Base-by-base conservation (phyloP, 257 asterid genomes). In the Solanum corneliomulleri region DNA sequence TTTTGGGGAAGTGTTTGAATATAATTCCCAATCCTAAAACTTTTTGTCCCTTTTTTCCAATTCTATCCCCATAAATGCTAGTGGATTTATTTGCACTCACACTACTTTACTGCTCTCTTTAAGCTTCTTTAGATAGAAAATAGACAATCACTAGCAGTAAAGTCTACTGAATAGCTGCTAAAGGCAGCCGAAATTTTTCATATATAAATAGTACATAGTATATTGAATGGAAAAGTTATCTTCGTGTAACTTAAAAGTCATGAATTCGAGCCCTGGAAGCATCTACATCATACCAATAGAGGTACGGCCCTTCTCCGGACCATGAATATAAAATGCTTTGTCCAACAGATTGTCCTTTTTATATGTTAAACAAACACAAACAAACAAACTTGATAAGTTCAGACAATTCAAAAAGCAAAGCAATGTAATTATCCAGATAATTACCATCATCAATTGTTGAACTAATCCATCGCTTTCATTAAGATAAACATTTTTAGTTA, bases 1-100 rank as follows among this genome's bases (percentile, higher is more conserved):
- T 27, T 89, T 88, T 66, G 90, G 87, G 62, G 25, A 87, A 72
- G 42, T 82, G 42, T 80, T 18, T 78, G 42, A 45, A 77, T 25
- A 11, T 82, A 68, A 68, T 84, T 77, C 88, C 74, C 86, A 90
- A 88, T 92, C 86, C 21, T 76, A 71, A 88, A 89, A 82, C 84
- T 27, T 77, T 87, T 90, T 93, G 93, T 89, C 92, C 88, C 85
- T 88, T 14, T 90, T 58, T 58, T 89, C 90, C 62, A 10, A 85
- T 85, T 85, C 72, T 52, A 87, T 87, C 90, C 83, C 74, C 84
- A 13, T 75, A 13, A 52, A 41, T 44, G 39, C 66, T 86, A 68
- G 88, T 72, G 84, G 88, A 83, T 60, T 31, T 85, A 80, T 80
- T 49, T 88, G 78, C 90, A 89, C 83, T 77, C 86, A 16, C 44